Evolutionary conservation across 1,284 basidiomycete genomes (phyloP), one percentile per base, ranked within the genome.

Genomic region (Boletus smithii): DNA sequence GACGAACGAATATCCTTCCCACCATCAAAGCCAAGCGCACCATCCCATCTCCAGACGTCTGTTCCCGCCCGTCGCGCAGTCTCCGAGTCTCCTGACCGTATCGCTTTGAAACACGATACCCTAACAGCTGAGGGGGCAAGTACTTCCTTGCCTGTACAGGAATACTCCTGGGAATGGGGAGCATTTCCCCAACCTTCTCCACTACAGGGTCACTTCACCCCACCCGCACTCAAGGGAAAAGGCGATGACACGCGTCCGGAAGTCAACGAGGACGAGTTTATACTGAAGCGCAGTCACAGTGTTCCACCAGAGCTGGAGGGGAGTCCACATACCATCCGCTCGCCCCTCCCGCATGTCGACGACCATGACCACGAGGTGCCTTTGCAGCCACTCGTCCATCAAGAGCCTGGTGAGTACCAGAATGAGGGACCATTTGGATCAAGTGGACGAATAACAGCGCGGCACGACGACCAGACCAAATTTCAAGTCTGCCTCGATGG

Each of bases 121-220:
- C 32, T 49, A 11, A n/a, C 44, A 3, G 8, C 29, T 10, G 50
- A 59, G 13, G 39, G 13, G 1, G 34, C n/a, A 29, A 29, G 16
- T 20, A 1, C 42, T 20, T 40, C 56, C 11, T 10, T 57, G 8
- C 54, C 62, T 0, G 55, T 74, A 3, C 80, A 80, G 46, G 82
- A 86, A 59, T 90, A 90, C 60, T 85, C 84, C 3, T 91, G 88
- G 88, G 88, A 91, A 55, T 90, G 88, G 88, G 88, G 88, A 29
- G 82, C 76, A 16, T 89, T 91, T 59, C 88, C 88, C n/a, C 84
- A 85, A 58, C 83, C 79, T 17, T 87, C 86, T 8, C 85, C 83
- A 1, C 69, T 82, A 58, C 76, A 76, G 43, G 56, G 75, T 0
- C 70, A 74, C 6, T 81, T 85, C 58, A 63, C 70, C 17, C 71